Percentiles rank a stretch among this genome's conserved stretches.
Conservation (phyloP, 768 basidiomycete species). For the Leccinum disarticulatum region DNA sequence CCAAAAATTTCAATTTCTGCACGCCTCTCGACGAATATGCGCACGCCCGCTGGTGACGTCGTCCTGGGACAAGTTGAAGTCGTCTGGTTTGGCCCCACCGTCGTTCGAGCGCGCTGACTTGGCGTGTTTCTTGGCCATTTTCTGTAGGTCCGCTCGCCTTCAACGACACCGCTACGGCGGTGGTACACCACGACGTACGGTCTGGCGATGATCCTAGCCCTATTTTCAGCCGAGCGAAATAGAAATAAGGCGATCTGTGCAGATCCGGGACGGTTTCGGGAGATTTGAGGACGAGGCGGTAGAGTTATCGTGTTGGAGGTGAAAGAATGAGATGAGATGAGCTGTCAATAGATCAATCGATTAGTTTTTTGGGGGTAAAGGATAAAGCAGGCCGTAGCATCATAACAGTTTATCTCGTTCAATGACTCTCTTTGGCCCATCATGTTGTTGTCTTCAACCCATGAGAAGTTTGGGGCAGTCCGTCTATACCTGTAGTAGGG, state of each 20-base stretch:
- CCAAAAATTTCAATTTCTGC: constrained; percentile 24
- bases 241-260: constrained; percentile 50
- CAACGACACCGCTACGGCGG: too few species aligned
- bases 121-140: constrained; percentile 26
- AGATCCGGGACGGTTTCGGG: constrained; percentile 62
- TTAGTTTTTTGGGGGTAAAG: too few species aligned
- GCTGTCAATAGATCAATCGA: too few species aligned
- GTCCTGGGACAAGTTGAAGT: constrained; percentile 16
- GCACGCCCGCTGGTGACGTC: constrained; percentile 38
- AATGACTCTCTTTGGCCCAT: too few species aligned
- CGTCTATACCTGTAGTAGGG: too few species aligned
- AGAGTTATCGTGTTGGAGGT: constrained; percentile 5
- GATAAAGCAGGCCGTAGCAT: too few species aligned
- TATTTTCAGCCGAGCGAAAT: not conserved
- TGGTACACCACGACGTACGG: too few species aligned
- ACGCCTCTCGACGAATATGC: too few species aligned
- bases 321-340: not conserved
- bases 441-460: too few species aligned
- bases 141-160: not conserved
- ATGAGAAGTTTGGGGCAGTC: too few species aligned
- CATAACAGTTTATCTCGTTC: too few species aligned
- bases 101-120: constrained; percentile 4
- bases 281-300: constrained; percentile 51
- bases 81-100: not conserved
- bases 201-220: not conserved